A percentile compares a stretch with the other conserved stretches of the same genome.
Evolutionary conservation across 805 yeast species (phyloP).

Genomic region (Pichia ethanolica): DNA sequence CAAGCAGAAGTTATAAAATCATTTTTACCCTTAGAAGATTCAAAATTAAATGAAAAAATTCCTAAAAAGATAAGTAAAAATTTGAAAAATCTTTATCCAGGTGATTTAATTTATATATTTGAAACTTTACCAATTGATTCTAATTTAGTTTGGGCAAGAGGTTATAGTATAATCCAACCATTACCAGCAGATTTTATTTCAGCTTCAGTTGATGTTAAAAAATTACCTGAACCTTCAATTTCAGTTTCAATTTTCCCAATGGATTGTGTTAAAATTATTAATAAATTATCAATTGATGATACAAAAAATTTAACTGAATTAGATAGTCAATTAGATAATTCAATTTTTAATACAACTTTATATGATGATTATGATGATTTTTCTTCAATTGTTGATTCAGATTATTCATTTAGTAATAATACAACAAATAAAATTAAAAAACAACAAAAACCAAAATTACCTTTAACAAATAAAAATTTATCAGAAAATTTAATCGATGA

Average conservation of each 20-base stretch:
- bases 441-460: conserved; percentile 43
- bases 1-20: conserved; percentile 7
- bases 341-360: conserved; percentile 6
- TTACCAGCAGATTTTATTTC: conserved; percentile 61
- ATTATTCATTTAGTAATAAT: not conserved
- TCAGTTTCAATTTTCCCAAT: conserved; percentile 57
- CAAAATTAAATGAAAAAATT: not conserved
- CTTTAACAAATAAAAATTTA: conserved; percentile 37
- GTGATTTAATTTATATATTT: conserved; percentile 11
- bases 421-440: conserved; percentile 1
- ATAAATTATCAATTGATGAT: conserved; percentile 24
- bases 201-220: conserved; percentile 53
- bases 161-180: conserved; percentile 62
- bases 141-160: conserved; percentile 67
- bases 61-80: not conserved
- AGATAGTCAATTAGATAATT: conserved; percentile 4
- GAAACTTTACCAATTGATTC: conserved; percentile 9
- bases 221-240: conserved; percentile 49
- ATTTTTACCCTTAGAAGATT: conserved; percentile 2
- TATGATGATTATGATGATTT: conserved; percentile 21
- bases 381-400: conserved; percentile 23
- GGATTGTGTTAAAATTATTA: conserved; percentile 40
- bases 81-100: conserved; percentile 10
- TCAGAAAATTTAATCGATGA: conserved; percentile 45
- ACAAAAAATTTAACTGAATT: not conserved